Percentiles rank a stretch among this genome's conserved stretches.
These are phyloP conservation scores for Rhododendron simsii DNA, from an alignment of 148 eudicot genomes.

Conservation along the genomic window DNA sequence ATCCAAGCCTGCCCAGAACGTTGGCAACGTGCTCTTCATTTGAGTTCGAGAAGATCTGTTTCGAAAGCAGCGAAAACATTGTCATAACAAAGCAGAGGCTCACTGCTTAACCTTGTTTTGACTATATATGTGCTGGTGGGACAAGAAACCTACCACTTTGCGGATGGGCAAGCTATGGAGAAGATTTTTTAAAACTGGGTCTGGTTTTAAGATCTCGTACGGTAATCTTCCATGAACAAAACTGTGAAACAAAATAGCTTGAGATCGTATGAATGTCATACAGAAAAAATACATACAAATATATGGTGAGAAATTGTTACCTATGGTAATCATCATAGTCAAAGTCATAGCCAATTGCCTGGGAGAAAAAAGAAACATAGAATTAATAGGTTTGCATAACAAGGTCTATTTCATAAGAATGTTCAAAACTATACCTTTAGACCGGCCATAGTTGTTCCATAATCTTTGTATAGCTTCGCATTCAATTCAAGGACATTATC, in stretches of 20 bases:
- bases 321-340: constrained; percentile 90
- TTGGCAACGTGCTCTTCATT: constrained; percentile 63
- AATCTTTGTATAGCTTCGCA: constrained; percentile 60
- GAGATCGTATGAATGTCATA: constrained; percentile 1
- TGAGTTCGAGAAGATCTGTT: constrained; percentile 76
- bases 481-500: constrained; percentile 54
- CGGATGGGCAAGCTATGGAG: constrained; percentile 71
- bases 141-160: constrained; percentile 58
- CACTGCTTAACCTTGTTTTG: neutral
- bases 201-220: constrained; percentile 72
- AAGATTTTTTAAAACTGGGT: constrained; percentile 58
- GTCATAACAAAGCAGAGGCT: neutral
- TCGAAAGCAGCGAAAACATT: neutral
- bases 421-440: constrained; percentile 47
- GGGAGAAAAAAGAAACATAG: constrained; percentile 9
- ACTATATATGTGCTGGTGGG: neutral
- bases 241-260: constrained; percentile 27
- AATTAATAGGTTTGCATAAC: neutral
- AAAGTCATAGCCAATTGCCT: constrained; percentile 89
- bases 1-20: constrained; percentile 62
- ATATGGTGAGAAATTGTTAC: constrained; percentile 19
- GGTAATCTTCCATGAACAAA: constrained; percentile 92
- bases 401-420: neutral
- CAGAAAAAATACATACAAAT: neutral
- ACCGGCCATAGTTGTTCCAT: constrained; percentile 98